A percentile compares a stretch with the other conserved stretches of the same genome.
These are phyloP conservation scores for Pythium dissimile DNA, from an alignment of 352 stramenopile genomes.

Conservation along the genomic window DNA sequence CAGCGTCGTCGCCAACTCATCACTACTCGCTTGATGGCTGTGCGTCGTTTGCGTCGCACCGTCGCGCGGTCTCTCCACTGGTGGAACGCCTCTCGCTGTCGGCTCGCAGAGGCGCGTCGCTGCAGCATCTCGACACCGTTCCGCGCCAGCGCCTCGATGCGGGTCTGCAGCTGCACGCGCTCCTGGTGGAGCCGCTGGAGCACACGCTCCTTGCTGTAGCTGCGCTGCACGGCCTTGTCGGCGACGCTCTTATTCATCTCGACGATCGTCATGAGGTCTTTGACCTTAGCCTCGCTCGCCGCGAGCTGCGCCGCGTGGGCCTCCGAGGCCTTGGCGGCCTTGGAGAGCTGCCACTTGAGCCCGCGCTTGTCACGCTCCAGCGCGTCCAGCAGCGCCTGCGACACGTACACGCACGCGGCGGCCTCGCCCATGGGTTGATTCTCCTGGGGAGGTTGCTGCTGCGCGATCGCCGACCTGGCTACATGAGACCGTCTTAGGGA, in stretches of 20 bases:
- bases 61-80: not conserved
- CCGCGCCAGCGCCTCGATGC: conserved; percentile 22
- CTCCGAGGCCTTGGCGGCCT: conserved; percentile 36
- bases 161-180: conserved; percentile 22
- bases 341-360: conserved; percentile 52
- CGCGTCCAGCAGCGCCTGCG: conserved; percentile 40
- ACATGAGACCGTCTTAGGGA: too few species aligned
- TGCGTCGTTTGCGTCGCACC: not conserved
- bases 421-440: not conserved
- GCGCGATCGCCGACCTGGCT: too few species aligned
- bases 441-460: too few species aligned
- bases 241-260: conserved; percentile 59
- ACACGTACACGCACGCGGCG: conserved; percentile 38
- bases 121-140: conserved; percentile 20
- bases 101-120: conserved; percentile 8
- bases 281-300: conserved; percentile 44
- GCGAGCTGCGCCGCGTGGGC: conserved; percentile 26
- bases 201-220: conserved; percentile 29
- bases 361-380: conserved; percentile 50
- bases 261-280: conserved; percentile 64
- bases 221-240: conserved; percentile 38
- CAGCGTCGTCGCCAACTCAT: not conserved
- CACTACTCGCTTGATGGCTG: not conserved
- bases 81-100: conserved; percentile 26
- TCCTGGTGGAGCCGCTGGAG: conserved; percentile 28